A percentile compares a stretch with the other conserved stretches of the same genome.
phyloP scores from a whole-genome alignment of 1,284 basidiomycete species.

The Apiotrichum sp. region DNA sequence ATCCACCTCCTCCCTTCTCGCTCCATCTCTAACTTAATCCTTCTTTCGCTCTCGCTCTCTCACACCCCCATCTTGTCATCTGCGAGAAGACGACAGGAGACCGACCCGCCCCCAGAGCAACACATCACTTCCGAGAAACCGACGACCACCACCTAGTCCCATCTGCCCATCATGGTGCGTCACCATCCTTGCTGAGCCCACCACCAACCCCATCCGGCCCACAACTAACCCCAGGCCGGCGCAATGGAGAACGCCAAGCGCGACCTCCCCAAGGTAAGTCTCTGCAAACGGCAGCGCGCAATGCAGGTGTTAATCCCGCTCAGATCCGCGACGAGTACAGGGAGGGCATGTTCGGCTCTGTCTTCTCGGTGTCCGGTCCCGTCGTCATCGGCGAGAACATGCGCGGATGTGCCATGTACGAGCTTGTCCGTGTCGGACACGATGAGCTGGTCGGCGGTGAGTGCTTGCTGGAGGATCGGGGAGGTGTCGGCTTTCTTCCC shows the following conservation, averaged over 20 bases:
- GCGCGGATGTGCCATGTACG: conserved; percentile 94
- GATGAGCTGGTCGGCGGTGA: conserved; percentile 92
- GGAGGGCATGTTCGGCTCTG: conserved; percentile 81
- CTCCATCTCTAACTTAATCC: too few species aligned
- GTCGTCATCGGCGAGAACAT: conserved; percentile 97
- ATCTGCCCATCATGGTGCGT: conserved; percentile 4
- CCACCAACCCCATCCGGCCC: not conserved
- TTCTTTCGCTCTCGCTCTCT: too few species aligned
- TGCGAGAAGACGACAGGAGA: too few species aligned
- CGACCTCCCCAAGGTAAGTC: conserved; percentile 62
- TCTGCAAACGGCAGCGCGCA: too few species aligned
- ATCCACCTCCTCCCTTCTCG: too few species aligned
- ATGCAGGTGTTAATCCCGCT: not conserved
- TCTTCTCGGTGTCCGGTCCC: conserved; percentile 83
- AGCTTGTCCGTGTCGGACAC: conserved; percentile 88
- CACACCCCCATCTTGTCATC: too few species aligned
- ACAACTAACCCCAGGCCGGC: conserved; percentile 57
- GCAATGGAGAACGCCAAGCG: conserved; percentile 84
- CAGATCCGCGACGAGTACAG: conserved; percentile 76
- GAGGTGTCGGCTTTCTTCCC: too few species aligned
- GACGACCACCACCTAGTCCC: not conserved
- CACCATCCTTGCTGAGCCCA: not conserved
- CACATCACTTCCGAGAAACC: too few species aligned
- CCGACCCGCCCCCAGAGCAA: too few species aligned
- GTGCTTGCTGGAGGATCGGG: conserved; percentile 21